Conservation (phyloP, 805 yeast species). For the Ascoidea tarda region DNA sequence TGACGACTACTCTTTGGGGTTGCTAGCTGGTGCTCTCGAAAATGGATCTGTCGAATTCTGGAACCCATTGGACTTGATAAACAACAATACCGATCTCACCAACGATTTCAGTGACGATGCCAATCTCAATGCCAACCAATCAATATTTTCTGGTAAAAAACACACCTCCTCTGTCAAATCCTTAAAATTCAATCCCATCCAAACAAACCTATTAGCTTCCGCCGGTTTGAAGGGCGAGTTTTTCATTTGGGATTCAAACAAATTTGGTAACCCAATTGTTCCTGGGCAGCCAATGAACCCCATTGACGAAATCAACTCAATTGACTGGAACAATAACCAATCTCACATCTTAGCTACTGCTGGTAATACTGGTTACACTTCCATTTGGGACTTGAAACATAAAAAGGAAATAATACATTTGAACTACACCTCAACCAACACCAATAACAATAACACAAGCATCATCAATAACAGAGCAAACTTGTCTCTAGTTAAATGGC, state of each 20-base stretch:
- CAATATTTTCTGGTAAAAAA: conserved; percentile 35
- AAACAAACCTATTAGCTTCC: conserved; percentile 60
- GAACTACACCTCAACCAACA: conserved; percentile 42
- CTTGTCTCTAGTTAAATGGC: conserved; percentile 84
- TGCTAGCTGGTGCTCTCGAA: conserved; percentile 83
- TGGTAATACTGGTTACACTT: conserved; percentile 71
- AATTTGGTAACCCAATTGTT: conserved; percentile 23
- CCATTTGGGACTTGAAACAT: conserved; percentile 88
- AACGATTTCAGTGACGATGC: conserved; percentile 16
- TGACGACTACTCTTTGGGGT: conserved; percentile 25
- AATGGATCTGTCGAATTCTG: conserved; percentile 69
- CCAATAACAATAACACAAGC: conserved; percentile 16
- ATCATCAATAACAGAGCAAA: conserved; percentile 36
- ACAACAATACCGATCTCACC: conserved; percentile 21
- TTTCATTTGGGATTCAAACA: conserved; percentile 76
- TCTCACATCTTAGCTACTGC: conserved; percentile 85
- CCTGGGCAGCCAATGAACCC: conserved; percentile 78
- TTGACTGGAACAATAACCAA: conserved; percentile 81
- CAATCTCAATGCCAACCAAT: conserved; percentile 18
- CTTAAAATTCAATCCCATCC: conserved; percentile 65
- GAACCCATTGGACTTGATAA: conserved; percentile 40
- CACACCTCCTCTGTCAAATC: conserved; percentile 63
- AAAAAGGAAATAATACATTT: conserved; percentile 82
- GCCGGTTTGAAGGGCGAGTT: conserved; percentile 88
- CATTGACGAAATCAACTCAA: conserved; percentile 62